A percentile compares a stretch with the other conserved stretches of the same genome.
These are phyloP conservation scores for Solanum ossicruentum DNA, from an alignment of 257 asterid genomes.

Conservation along the genomic window DNA sequence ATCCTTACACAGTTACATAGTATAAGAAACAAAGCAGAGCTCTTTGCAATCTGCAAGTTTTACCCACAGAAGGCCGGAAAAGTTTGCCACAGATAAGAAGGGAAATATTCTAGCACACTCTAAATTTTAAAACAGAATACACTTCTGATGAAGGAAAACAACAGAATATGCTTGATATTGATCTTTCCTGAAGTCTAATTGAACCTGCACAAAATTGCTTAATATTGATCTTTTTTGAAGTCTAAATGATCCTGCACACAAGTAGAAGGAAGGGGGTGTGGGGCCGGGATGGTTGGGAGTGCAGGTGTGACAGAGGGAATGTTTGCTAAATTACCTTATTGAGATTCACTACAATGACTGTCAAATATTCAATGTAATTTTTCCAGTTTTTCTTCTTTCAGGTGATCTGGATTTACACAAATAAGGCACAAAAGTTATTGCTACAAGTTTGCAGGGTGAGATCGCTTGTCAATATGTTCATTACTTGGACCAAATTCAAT, in stretches of 20 bases:
- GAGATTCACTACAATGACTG: not conserved
- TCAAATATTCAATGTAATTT: not conserved
- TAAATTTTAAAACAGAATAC: not conserved
- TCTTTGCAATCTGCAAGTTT: not conserved
- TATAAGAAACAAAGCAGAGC: not conserved
- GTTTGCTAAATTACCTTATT: not conserved
- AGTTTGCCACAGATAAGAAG: not conserved
- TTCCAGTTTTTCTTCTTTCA: not conserved
- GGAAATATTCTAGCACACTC: not conserved
- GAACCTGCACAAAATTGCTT: not conserved
- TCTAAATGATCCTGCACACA: not conserved
- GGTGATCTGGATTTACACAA: not conserved
- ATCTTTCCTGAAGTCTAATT: not conserved
- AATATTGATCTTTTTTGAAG: not conserved
- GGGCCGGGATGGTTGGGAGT: not conserved
- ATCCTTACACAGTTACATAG: not conserved
- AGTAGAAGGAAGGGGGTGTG: not conserved
- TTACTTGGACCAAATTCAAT: not conserved
- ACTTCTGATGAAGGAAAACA: not conserved
- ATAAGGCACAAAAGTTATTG: not conserved
- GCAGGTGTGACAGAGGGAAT: not conserved
- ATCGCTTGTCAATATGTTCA: not conserved
- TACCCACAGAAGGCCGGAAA: not conserved
- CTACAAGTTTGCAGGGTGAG: not conserved
- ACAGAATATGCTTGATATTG: not conserved